phyloP scores from a whole-genome alignment of 768 basidiomycete genomes.

The Pisolithus marmoratus region DNA sequence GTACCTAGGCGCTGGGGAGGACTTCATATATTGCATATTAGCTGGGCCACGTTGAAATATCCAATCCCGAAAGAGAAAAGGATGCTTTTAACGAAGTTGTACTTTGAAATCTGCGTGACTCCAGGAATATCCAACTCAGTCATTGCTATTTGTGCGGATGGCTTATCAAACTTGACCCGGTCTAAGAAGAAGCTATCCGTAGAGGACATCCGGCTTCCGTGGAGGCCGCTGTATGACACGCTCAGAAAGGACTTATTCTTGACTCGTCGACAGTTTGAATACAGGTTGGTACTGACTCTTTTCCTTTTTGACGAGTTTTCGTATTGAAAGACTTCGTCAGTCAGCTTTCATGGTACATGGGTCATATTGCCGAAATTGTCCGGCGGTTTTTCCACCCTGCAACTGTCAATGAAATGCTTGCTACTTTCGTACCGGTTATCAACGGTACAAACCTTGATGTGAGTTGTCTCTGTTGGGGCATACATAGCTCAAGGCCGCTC shows the following conservation, averaged over 20 bases:
- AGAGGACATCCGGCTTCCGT: slow-evolving; percentile 63
- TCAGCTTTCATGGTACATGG: slow-evolving; percentile 55
- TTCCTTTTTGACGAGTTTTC: not conserved
- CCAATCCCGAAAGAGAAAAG: slow-evolving; percentile 79
- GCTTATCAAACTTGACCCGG: slow-evolving; percentile 50
- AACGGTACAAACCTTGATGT: slow-evolving; percentile 71
- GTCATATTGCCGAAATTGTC: slow-evolving; percentile 70
- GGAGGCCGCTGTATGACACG: slow-evolving; percentile 71
- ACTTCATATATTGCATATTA: slow-evolving; percentile 25
- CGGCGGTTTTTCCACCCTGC: slow-evolving; percentile 60
- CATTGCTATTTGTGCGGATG: slow-evolving; percentile 62
- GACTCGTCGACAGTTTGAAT: slow-evolving; percentile 56
- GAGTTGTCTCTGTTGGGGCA: slow-evolving; percentile 41
- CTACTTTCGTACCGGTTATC: slow-evolving; percentile 61
- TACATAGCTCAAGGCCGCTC: slow-evolving; percentile 63
- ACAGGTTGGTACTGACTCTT: slow-evolving; percentile 1
- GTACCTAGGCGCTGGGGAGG: slow-evolving; percentile 4
- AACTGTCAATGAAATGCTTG: slow-evolving; percentile 68
- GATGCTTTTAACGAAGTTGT: slow-evolving; percentile 68
- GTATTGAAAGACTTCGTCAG: slow-evolving; percentile 41
- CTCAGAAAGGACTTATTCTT: slow-evolving; percentile 73
- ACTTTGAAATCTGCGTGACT: slow-evolving; percentile 69
- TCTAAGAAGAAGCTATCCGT: slow-evolving; percentile 73
- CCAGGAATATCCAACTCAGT: slow-evolving; percentile 72
- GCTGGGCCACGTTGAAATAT: slow-evolving; percentile 81